Base-by-base conservation (phyloP, 441 rosid genomes). In the Isatis lusitanica region DNA sequence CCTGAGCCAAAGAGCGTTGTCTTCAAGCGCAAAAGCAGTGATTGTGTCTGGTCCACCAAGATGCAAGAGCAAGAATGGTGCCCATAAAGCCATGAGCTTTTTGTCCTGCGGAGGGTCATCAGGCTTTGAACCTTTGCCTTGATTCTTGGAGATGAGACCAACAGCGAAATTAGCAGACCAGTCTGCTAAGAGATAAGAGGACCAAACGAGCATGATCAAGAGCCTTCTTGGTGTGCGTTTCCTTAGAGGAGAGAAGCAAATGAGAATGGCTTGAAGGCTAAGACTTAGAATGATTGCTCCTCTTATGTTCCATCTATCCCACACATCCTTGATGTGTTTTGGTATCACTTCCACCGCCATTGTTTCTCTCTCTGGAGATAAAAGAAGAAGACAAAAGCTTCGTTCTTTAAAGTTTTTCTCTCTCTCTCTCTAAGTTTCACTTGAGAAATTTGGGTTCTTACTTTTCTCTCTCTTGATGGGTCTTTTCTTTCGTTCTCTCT, bases 41-140 rank as follows among this genome's bases (percentile, higher is more conserved):
- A 89, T 85, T 9, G 91, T 84, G 76, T 83, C 94, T 3, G 94
- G 91, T 5, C 91, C 90, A 10, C 94, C 94, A 18, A 85, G 91
- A 57, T 89, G 94, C 4, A 89, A 69, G 48, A 89, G 70, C 55
- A 89, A 85, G 43, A 87, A 87, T 0, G 92, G 90, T 10, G 88
- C 85, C 93, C 93, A 88, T 47, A 88, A 84, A 0, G 88, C 89
- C 38, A 85, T 61, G 39, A 88, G 81, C 40, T 76, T 64, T 21
- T 70, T 48, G 47, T 71, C 76, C 8, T 65, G 63, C 1, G 24
- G 66, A 71, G 72, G 76, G 9, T 60, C 69, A 11, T 5, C 35
- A 5, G 73, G 63, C n/a, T 71, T 53, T 0, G 0, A 6, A 0
- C 39, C 8, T 43, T 73, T 66, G 33, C 75, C 75, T 70, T 78